These are phyloP conservation scores for Pholiota adiposa DNA, from an alignment of 1,284 basidiomycete genomes.

Conservation along the genomic window DNA sequence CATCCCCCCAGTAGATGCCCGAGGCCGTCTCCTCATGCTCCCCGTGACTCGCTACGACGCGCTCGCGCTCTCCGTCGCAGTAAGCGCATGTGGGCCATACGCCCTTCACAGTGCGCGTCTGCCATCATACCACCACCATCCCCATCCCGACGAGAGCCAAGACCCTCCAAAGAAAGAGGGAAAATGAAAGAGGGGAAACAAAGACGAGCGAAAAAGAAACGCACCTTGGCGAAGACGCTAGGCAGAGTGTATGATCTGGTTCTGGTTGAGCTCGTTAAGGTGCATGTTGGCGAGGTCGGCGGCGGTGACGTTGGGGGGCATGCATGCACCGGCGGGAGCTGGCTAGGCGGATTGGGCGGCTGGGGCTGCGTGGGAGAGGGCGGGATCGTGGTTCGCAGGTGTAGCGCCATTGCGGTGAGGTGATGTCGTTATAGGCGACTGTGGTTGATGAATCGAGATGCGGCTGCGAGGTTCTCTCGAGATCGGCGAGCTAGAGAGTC, in stretches of 20 bases:
- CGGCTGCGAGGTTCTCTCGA: neutral
- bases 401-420: conserved; percentile 23
- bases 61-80: conserved; percentile 46
- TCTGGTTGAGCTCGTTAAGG: conserved; percentile 43
- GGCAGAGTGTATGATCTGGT: conserved; percentile 57
- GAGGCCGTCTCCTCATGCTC: conserved; percentile 26
- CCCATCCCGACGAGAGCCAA: conserved; percentile 7
- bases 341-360: conserved; percentile 28
- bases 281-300: conserved; percentile 31
- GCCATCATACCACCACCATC: neutral
- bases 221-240: conserved; percentile 48
- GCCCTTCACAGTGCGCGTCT: neutral
- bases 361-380: conserved; percentile 35
- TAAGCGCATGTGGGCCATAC: conserved; percentile 41
- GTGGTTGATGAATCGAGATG: neutral
- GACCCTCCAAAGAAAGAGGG: too few species aligned
- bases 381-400: conserved; percentile 34
- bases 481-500: too few species aligned
- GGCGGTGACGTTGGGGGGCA: conserved; percentile 26
- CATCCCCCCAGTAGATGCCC: too few species aligned
- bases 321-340: conserved; percentile 27
- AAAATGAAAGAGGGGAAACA: too few species aligned
- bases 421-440: neutral
- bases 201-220: conserved; percentile 20
- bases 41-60: conserved; percentile 41